These are phyloP conservation scores for Phytomonas francai DNA, from an alignment of 208 protist genomes.

Conservation along the genomic window DNA sequence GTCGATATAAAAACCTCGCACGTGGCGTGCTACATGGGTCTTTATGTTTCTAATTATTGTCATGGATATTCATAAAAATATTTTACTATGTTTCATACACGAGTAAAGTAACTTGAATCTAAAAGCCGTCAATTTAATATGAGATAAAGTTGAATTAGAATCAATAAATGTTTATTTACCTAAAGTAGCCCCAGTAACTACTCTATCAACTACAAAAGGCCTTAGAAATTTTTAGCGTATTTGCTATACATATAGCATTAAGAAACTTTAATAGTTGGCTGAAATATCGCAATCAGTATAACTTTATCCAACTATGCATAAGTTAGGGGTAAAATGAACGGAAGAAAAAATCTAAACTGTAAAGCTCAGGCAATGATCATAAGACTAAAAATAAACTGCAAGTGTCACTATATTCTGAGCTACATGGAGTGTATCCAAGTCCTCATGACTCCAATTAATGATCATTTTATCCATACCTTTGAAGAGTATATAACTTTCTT, in stretches of 20 bases:
- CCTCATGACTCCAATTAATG: not conserved
- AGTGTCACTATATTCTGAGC: not conserved
- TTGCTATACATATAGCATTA: slow-evolving; percentile 2
- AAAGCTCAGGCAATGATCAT: not conserved
- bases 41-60: slow-evolving; percentile 34
- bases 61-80: slow-evolving; percentile 11
- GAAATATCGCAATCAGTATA: not conserved
- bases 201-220: not conserved
- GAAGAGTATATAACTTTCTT: not conserved
- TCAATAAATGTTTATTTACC: not conserved
- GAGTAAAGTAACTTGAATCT: not conserved
- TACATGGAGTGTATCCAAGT: not conserved
- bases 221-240: not conserved
- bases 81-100: not conserved
- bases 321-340: slow-evolving; percentile 1
- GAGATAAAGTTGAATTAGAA: not conserved
- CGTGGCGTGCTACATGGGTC: slow-evolving; percentile 8
- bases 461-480: not conserved
- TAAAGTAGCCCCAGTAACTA: not conserved
- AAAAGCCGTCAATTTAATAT: not conserved
- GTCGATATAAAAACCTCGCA: slow-evolving; percentile 33
- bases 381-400: slow-evolving; percentile 1
- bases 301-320: not conserved
- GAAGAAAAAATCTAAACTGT: slow-evolving; percentile 4
- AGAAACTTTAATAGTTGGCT: slow-evolving; percentile 2